Evolutionary conservation across 1,139 yeast genomes (phyloP).

Genomic region (Kodamaea plutei): DNA sequence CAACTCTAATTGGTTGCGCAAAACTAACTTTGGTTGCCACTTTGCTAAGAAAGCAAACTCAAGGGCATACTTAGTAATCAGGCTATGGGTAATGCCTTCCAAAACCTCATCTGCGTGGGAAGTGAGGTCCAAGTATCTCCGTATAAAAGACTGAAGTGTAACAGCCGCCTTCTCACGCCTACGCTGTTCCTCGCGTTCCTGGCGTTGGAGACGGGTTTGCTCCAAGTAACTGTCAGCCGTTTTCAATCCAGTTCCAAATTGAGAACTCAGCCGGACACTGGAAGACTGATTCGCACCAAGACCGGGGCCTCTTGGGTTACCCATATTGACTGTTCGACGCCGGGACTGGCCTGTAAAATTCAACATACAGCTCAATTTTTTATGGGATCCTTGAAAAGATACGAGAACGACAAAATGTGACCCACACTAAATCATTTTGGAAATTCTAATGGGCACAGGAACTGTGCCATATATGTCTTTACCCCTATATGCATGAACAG

Average conservation of each 20-base stretch:
- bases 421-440: no score
- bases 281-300: conserved; percentile 13
- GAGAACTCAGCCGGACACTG: no score
- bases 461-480: no score
- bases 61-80: conserved; percentile 4
- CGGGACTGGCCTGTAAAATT: conserved; percentile 66
- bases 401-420: no score
- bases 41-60: conserved; percentile 18
- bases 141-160: conserved; percentile 46
- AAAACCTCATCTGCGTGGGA: conserved; percentile 11
- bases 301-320: conserved; percentile 34
- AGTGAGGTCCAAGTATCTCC: conserved; percentile 31
- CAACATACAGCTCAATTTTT: no score
- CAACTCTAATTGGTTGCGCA: not conserved
- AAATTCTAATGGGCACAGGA: no score
- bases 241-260: no score
- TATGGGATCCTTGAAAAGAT: no score
- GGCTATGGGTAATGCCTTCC: conserved; percentile 3
- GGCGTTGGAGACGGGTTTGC: conserved; percentile 63
- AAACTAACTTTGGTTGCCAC: conserved; percentile 10
- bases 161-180: conserved; percentile 46
- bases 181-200: conserved; percentile 56
- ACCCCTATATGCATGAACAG: no score
- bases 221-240: conserved; percentile 42
- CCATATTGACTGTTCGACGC: conserved; percentile 70